Evolutionary conservation across 257 asterid genomes (phyloP).

Genomic region (Ophiorrhiza pumila): DNA sequence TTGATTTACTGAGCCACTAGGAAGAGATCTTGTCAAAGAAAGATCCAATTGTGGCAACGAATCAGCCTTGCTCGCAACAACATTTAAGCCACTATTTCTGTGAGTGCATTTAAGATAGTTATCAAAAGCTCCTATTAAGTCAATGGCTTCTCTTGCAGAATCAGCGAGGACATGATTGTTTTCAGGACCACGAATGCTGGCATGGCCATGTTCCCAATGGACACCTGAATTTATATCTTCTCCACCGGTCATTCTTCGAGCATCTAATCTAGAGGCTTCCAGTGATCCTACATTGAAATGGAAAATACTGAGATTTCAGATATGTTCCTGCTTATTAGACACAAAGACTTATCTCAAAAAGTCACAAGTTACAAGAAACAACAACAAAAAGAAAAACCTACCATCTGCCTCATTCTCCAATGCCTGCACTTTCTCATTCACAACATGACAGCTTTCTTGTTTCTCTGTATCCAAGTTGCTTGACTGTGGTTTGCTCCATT

Average conservation of each 20-base stretch:
- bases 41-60: conserved; percentile 58
- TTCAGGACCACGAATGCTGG: conserved; percentile 27
- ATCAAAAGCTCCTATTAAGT: conserved; percentile 80
- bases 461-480: conserved; percentile 22
- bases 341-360: neutral
- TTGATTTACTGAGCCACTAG: conserved; percentile 44
- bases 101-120: conserved; percentile 39
- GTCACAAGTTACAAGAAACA: neutral
- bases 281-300: conserved; percentile 28
- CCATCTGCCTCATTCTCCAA: conserved; percentile 36
- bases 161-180: conserved; percentile 26
- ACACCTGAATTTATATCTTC: conserved; percentile 30
- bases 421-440: conserved; percentile 22
- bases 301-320: conserved; percentile 10
- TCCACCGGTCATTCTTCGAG: conserved; percentile 24
- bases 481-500: conserved; percentile 30
- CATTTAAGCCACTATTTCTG: conserved; percentile 29
- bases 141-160: conserved; percentile 63
- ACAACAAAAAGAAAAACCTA: conserved; percentile 17
- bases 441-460: conserved; percentile 30
- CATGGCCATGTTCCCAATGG: conserved; percentile 23
- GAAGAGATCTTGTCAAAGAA: conserved; percentile 64
- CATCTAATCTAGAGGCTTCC: conserved; percentile 20
- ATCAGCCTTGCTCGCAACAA: conserved; percentile 45
- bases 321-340: conserved; percentile 10